A percentile compares a stretch with the other conserved stretches of the same genome.
phyloP scores from a whole-genome alignment of 1,139 yeast genomes.

The Protomyces arabidopsidicola region DNA sequence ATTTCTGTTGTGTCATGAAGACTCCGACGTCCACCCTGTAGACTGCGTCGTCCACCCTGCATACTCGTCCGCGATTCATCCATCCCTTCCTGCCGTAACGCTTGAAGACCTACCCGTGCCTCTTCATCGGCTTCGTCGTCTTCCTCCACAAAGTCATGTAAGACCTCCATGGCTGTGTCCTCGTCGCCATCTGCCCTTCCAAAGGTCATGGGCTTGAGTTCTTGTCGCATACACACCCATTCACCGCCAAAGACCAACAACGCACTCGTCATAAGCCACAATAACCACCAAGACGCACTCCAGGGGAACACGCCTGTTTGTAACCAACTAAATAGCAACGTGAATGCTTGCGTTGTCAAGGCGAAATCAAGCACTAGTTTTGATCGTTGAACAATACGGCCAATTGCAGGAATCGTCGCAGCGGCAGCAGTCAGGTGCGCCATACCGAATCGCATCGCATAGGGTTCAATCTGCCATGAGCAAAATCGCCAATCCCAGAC shows the following conservation, averaged over 20 bases:
- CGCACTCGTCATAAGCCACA: slow-evolving; percentile 13
- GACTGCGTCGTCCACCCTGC: neutral
- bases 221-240: slow-evolving; percentile 27
- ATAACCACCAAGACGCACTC: slow-evolving; percentile 25
- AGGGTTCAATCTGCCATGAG: slow-evolving; percentile 30
- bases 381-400: slow-evolving; percentile 18
- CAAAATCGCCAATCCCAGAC: slow-evolving; percentile 6
- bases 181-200: neutral
- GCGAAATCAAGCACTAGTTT: slow-evolving; percentile 28
- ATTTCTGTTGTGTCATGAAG: too few species aligned
- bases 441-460: neutral
- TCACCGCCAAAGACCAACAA: slow-evolving; percentile 28
- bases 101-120: neutral
- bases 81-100: neutral
- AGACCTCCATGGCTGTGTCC: neutral
- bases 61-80: neutral
- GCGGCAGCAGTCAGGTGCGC: slow-evolving; percentile 7
- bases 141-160: neutral
- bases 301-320: slow-evolving; percentile 15
- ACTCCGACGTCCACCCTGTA: neutral
- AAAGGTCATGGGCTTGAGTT: slow-evolving; percentile 22
- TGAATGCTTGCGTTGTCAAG: slow-evolving; percentile 21
- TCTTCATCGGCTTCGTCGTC: neutral
- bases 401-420: slow-evolving; percentile 9
- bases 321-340: slow-evolving; percentile 18